These are phyloP conservation scores for Tulasnella sp. DNA, from an alignment of 768 basidiomycete species.

Conservation along the genomic window DNA sequence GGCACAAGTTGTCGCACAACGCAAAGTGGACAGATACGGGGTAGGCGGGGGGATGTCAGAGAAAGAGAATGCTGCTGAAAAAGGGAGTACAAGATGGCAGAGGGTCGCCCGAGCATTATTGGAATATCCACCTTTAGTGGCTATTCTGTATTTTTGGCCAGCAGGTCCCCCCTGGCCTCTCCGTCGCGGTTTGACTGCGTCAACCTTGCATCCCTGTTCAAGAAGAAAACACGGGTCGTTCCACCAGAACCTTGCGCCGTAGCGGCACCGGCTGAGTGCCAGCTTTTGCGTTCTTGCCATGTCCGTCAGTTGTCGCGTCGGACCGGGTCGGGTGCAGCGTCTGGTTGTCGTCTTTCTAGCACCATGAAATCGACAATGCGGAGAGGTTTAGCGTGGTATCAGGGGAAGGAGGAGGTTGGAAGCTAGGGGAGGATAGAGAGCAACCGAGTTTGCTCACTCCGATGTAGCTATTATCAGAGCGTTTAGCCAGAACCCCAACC, in stretches of 20 bases:
- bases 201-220: not conserved
- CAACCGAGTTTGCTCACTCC: not conserved
- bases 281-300: not conserved
- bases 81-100: not conserved
- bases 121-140: not conserved
- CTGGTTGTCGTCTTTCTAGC: conserved; percentile 4
- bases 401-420: too few relatives aligned
- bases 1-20: too few relatives aligned
- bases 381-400: too few relatives aligned
- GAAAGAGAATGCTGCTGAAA: not conserved
- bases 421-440: too few relatives aligned
- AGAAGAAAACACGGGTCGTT: not conserved
- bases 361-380: too few relatives aligned
- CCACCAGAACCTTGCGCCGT: not conserved
- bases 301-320: not conserved
- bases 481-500: not conserved
- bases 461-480: not conserved
- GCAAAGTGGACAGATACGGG: too few relatives aligned
- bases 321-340: conserved; percentile 4
- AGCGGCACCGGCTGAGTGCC: not conserved
- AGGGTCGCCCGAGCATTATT: not conserved
- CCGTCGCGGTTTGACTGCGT: not conserved
- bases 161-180: not conserved
- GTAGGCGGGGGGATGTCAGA: too few relatives aligned
- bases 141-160: not conserved